A percentile compares a stretch with the other conserved stretches of the same genome.
Evolutionary conservation across 2,329 filamentous ascomycete species (phyloP).

Genomic region (Aspergillus tamarii): DNA sequence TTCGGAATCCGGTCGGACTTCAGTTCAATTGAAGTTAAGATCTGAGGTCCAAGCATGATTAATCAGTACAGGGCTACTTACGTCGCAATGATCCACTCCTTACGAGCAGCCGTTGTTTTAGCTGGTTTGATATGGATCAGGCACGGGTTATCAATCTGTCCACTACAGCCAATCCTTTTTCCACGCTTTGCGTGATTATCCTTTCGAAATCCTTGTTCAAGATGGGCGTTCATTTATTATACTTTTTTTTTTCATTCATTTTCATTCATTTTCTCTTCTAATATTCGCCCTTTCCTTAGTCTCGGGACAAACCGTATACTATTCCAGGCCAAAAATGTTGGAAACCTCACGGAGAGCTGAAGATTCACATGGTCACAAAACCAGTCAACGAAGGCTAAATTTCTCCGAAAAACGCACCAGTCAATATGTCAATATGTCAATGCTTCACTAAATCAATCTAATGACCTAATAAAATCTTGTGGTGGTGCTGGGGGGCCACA

Average conservation of each 20-base stretch:
- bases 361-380: not conserved
- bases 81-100: not conserved
- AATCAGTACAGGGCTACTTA: too few species aligned
- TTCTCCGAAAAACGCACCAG: not conserved
- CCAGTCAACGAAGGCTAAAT: not conserved
- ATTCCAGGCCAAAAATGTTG: too few species aligned
- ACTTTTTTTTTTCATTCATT: too few species aligned
- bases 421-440: not conserved
- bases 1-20: conserved; percentile 1
- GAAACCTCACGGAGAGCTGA: too few species aligned
- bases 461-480: not conserved
- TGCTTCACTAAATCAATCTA: not conserved
- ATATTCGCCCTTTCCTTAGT: too few species aligned
- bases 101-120: not conserved
- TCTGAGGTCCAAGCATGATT: not conserved
- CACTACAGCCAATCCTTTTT: not conserved
- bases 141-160: not conserved
- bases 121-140: not conserved
- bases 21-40: not conserved
- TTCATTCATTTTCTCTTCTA: too few species aligned
- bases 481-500: not conserved
- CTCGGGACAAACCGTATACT: too few species aligned
- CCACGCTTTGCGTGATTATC: not conserved
- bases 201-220: not conserved
- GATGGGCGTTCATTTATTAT: too few species aligned